phyloP scores from a whole-genome alignment of 306 rosid species.

The Inga leiocalycina region DNA sequence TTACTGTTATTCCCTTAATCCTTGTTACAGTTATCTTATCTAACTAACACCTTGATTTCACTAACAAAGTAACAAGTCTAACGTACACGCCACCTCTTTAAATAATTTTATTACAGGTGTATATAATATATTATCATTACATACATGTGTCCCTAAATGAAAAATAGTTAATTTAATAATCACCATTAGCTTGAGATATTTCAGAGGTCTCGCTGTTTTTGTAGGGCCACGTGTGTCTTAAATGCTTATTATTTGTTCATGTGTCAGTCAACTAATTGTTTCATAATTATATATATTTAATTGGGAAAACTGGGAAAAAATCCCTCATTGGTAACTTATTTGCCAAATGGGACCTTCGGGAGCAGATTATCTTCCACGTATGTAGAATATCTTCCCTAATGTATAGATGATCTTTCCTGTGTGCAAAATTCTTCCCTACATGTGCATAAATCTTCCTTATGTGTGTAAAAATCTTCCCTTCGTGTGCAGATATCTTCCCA shows the following conservation, averaged over 20 bases:
- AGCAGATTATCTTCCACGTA: no score
- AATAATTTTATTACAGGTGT: not conserved
- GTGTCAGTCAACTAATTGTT: not conserved
- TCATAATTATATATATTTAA: not conserved
- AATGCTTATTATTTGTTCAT: not conserved
- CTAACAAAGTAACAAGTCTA: not conserved
- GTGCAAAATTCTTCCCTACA: no score
- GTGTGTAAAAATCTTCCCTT: no score
- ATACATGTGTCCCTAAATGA: not conserved
- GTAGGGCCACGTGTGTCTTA: not conserved
- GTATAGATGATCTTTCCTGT: no score
- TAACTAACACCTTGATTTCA: not conserved
- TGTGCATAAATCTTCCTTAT: no score
- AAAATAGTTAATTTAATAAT: not conserved
- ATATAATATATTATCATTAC: not conserved
- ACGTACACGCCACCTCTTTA: not conserved
- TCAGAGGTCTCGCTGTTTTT: not conserved
- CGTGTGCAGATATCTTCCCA: no score
- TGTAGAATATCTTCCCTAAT: no score
- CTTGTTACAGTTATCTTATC: not conserved
- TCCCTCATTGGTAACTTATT: no score
- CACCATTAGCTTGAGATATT: not conserved
- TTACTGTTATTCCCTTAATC: not conserved
- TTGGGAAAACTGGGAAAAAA: not conserved
- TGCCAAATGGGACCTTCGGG: fast-evolving